These are phyloP conservation scores for Epichloe scottii DNA, from an alignment of 2,329 filamentous ascomycete genomes.

Conservation along the genomic window DNA sequence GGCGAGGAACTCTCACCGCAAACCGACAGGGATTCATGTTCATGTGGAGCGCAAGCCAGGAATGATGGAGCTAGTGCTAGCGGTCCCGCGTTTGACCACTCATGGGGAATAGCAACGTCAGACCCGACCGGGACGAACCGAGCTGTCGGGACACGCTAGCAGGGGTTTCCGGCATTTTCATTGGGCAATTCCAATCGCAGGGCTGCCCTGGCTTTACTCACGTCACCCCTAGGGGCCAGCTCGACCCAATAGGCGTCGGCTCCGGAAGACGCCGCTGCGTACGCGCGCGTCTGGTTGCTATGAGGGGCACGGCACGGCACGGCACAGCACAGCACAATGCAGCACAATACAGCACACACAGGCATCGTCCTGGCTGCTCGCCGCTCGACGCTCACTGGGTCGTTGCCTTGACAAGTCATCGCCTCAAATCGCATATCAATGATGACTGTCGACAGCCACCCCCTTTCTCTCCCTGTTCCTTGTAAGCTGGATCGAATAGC, in stretches of 20 bases:
- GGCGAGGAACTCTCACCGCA: background rate
- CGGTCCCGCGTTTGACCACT: slow-evolving; percentile 17
- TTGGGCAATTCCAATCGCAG: slow-evolving; percentile 9
- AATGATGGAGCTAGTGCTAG: background rate
- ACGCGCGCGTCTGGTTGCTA: slow-evolving; percentile 20
- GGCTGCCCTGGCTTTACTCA: background rate
- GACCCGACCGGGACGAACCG: slow-evolving; percentile 19
- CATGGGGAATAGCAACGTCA: slow-evolving; percentile 8
- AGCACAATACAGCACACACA: too few species aligned
- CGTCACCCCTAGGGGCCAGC: slow-evolving; percentile 7
- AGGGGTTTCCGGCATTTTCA: slow-evolving; percentile 5
- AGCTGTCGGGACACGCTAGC: slow-evolving; percentile 25
- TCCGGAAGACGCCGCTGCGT: slow-evolving; percentile 10
- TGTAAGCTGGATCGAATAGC: background rate
- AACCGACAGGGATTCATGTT: background rate
- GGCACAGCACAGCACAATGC: too few species aligned
- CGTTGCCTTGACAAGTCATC: too few species aligned
- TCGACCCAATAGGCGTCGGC: slow-evolving; percentile 15
- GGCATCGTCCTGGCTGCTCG: too few species aligned
- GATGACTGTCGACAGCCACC: background rate
- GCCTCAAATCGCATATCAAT: too few species aligned
- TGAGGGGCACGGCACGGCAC: slow-evolving; percentile 2
- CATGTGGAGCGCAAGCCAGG: background rate
- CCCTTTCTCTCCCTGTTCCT: background rate
- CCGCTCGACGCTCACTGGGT: too few species aligned